Evolutionary conservation across 2,329 filamentous ascomycete species (phyloP).

Genomic region (Beauveria brongniartii): DNA sequence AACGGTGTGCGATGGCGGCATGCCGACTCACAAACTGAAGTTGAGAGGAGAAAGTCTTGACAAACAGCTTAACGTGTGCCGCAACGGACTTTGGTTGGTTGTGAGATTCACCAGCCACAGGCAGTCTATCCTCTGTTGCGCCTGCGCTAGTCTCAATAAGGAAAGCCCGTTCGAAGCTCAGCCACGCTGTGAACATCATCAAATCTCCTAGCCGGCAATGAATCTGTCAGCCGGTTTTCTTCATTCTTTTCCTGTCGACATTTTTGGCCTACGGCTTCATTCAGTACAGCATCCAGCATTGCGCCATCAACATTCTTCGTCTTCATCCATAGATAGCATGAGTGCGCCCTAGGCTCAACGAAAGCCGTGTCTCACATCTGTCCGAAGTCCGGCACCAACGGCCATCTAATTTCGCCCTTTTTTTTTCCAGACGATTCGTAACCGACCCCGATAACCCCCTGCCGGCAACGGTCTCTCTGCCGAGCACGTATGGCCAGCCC

Average conservation of each 20-base stretch:
- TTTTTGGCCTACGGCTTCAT: neutral
- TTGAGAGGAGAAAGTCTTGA: too few species aligned
- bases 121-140: neutral
- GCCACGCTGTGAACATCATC: slow-evolving; percentile 1
- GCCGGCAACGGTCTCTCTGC: neutral
- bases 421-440: neutral
- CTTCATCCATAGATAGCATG: neutral
- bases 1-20: too few species aligned
- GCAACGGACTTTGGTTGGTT: neutral
- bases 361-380: neutral
- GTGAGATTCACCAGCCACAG: neutral
- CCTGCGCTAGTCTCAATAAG: neutral
- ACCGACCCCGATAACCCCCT: neutral
- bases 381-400: neutral
- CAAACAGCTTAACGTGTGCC: too few species aligned
- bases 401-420: neutral
- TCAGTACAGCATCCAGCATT: neutral
- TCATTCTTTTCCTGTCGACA: neutral
- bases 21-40: too few species aligned
- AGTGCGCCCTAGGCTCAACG: neutral
- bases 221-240: neutral
- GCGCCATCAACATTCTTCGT: neutral
- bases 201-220: slow-evolving; percentile 2
- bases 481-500: slow-evolving; percentile 33
- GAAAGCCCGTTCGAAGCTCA: slow-evolving; percentile 4